phyloP scores from a whole-genome alignment of 2,329 filamentous ascomycete species.

The Aspergillus fructus region DNA sequence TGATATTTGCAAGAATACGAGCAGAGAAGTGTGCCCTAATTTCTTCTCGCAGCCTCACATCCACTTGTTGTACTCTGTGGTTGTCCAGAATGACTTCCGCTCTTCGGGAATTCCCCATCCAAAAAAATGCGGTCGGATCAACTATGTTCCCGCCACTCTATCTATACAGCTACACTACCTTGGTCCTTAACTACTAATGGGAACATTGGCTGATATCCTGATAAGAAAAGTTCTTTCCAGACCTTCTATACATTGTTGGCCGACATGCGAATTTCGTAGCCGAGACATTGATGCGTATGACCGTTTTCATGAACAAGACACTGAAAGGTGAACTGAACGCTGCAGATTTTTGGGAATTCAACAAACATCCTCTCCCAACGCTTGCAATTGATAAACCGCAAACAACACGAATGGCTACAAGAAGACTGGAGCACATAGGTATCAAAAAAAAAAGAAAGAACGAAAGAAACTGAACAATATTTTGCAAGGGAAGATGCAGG shows the following conservation, averaged over 20 bases:
- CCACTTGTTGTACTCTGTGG: slow-evolving; percentile 1
- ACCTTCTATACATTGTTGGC: slow-evolving; percentile 2
- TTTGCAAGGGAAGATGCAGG: slow-evolving; percentile 1
- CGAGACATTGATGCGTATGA: not conserved
- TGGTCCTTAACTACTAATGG: too few relatives aligned
- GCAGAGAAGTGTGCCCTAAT: slow-evolving; percentile 7
- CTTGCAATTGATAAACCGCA: slow-evolving; percentile 2
- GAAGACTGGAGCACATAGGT: slow-evolving; percentile 12
- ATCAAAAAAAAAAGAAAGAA: slow-evolving; percentile 17
- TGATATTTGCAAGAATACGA: slow-evolving; percentile 8
- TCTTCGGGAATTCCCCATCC: slow-evolving; percentile 11
- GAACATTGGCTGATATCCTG: not conserved
- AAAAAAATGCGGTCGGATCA: slow-evolving; percentile 1
- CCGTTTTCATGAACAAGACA: not conserved
- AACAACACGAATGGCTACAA: slow-evolving; percentile 1
- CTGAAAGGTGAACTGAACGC: not conserved
- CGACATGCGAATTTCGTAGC: not conserved
- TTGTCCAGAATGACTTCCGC: not conserved
- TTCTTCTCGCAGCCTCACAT: not conserved
- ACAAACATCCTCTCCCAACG: slow-evolving; percentile 6
- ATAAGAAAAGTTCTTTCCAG: not conserved
- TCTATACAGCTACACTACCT: not conserved
- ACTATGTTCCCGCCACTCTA: slow-evolving; percentile 9
- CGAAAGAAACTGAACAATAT: not conserved
- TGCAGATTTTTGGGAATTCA: not conserved